These are phyloP conservation scores for Curvularia spicifera DNA, from an alignment of 2,329 filamentous ascomycete species.

Conservation along the genomic window DNA sequence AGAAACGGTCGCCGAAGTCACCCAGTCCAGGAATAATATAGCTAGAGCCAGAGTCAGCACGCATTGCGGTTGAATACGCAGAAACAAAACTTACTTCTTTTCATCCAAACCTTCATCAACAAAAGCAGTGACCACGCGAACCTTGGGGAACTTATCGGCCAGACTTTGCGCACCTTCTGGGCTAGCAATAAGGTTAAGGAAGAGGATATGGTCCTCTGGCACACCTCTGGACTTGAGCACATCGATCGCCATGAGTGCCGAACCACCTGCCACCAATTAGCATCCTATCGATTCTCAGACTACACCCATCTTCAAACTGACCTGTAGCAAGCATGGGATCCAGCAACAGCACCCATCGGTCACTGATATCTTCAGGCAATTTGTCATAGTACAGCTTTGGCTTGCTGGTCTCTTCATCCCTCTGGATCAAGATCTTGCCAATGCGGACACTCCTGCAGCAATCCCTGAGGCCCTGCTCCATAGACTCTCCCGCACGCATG, in stretches of 20 bases:
- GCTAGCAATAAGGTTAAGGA: slow-evolving; percentile 97
- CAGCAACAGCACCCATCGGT: slow-evolving; percentile 89
- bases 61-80: background rate
- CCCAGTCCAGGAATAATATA: slow-evolving; percentile 94
- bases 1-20: slow-evolving; percentile 95
- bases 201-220: slow-evolving; percentile 92
- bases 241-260: slow-evolving; percentile 95
- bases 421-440: slow-evolving; percentile 96
- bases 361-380: slow-evolving; percentile 88
- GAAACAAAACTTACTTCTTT: slow-evolving; percentile 75
- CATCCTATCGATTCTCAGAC: background rate
- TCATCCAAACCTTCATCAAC: slow-evolving; percentile 96
- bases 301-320: slow-evolving; percentile 50
- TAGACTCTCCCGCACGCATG: slow-evolving; percentile 96
- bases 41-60: slow-evolving; percentile 56
- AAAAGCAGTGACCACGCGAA: slow-evolving; percentile 93
- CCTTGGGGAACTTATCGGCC: slow-evolving; percentile 83
- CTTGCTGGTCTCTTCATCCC: slow-evolving; percentile 91
- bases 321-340: slow-evolving; percentile 99
- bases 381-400: slow-evolving; percentile 98
- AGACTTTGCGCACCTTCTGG: slow-evolving; percentile 91
- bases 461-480: slow-evolving; percentile 96
- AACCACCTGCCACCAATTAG: slow-evolving; percentile 69
- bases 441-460: slow-evolving; percentile 98
- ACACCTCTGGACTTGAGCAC: slow-evolving; percentile 89